These are phyloP conservation scores for Gentiana dahurica DNA, from an alignment of 257 asterid species.

Conservation along the genomic window DNA sequence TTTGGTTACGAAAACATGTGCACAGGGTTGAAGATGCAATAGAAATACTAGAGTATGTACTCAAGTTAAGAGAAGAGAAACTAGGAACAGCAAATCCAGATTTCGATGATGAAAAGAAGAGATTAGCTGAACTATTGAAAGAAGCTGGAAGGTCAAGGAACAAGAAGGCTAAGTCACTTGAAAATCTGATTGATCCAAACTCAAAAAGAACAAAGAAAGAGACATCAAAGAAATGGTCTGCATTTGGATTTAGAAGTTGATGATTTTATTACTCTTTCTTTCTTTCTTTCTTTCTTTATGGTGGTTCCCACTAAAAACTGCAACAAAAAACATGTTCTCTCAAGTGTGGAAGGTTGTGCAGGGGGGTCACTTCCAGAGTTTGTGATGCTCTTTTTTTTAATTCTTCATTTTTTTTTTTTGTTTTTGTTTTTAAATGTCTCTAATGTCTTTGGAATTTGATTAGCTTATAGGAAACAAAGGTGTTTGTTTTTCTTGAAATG, in stretches of 20 bases:
- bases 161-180: slow-evolving; percentile 90
- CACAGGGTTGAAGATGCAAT: slow-evolving; percentile 93
- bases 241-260: slow-evolving; percentile 87
- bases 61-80: slow-evolving; percentile 92
- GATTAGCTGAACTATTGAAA: slow-evolving; percentile 87
- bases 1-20: no score
- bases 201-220: slow-evolving; percentile 81
- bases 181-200: slow-evolving; percentile 83
- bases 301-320: neutral
- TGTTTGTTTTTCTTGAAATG: slow-evolving; percentile 10
- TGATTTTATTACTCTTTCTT: slow-evolving; percentile 14
- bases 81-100: slow-evolving; percentile 98
- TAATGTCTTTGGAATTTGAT: slow-evolving; percentile 18
- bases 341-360: slow-evolving; percentile 50
- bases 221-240: slow-evolving; percentile 89
- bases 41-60: slow-evolving; percentile 85
- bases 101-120: slow-evolving; percentile 92
- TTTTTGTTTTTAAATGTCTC: no score
- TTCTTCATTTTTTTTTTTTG: neutral
- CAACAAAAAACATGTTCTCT: slow-evolving; percentile 15
- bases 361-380: slow-evolving; percentile 38
- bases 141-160: slow-evolving; percentile 91
- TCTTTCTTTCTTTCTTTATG: slow-evolving; percentile 8
- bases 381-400: slow-evolving; percentile 25
- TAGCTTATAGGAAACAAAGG: slow-evolving; percentile 21